A percentile compares a stretch with the other conserved stretches of the same genome.
phyloP scores from a whole-genome alignment of 176 grass and related monocot species.

The Aegilops tauschii region DNA sequence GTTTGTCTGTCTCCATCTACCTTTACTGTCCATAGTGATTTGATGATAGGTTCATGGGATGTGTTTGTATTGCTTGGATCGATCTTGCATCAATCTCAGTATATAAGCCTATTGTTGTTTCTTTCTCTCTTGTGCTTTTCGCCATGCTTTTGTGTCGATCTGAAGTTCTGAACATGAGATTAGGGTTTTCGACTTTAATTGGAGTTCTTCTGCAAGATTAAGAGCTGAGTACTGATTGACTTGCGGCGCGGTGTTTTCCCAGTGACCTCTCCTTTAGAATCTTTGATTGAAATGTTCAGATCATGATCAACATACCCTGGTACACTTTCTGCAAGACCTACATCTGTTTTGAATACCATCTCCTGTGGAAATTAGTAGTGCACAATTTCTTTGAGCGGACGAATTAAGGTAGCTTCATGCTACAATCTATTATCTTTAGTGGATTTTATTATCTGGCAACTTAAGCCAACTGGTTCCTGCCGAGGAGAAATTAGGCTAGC shows the following conservation, averaged over 20 bases:
- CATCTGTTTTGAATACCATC: conserved; percentile 16
- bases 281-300: not conserved
- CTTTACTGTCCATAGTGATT: not conserved
- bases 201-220: not conserved
- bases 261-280: not conserved
- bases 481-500: not conserved
- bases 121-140: not conserved
- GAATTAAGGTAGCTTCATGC: not conserved
- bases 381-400: not conserved
- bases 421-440: not conserved
- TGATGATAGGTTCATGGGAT: not conserved
- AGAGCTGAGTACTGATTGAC: not conserved
- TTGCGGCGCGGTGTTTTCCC: not conserved
- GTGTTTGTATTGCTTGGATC: not conserved
- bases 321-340: not conserved
- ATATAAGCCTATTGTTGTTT: not conserved
- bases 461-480: not conserved
- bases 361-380: not conserved
- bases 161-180: conserved; percentile 5
- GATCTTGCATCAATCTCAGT: not conserved
- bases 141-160: not conserved
- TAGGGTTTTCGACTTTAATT: conserved; percentile 3
- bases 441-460: not conserved
- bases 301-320: not conserved
- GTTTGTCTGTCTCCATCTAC: conserved; percentile 11